Conservation (phyloP, 2,329 filamentous ascomycete genomes). For the Plectosphaerella sp. region DNA sequence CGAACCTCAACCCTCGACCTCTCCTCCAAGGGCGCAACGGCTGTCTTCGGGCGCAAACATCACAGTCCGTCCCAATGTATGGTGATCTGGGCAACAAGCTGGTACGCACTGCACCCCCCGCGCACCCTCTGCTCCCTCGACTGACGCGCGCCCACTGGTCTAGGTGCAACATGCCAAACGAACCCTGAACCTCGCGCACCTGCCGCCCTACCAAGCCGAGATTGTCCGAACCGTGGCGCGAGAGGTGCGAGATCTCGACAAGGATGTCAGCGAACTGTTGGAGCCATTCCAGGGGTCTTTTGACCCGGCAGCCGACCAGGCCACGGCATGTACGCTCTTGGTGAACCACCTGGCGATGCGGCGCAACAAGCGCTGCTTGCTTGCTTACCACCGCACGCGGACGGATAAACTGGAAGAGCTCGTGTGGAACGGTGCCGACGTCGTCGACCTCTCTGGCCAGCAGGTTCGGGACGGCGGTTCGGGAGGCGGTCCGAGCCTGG, state of each 20-base stretch:
- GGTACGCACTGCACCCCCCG: slow-evolving; percentile 37
- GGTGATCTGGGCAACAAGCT: slow-evolving; percentile 84
- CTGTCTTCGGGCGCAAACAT: too few species aligned
- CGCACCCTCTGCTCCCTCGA: slow-evolving; percentile 5
- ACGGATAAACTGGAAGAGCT: slow-evolving; percentile 90
- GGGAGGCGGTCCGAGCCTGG: slow-evolving; percentile 21
- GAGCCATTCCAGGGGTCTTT: slow-evolving; percentile 82
- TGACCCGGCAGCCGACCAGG: slow-evolving; percentile 77
- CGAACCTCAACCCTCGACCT: too few species aligned
- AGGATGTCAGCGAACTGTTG: slow-evolving; percentile 74
- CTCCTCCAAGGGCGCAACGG: too few species aligned
- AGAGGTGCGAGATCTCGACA: slow-evolving; percentile 90
- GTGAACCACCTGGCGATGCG: slow-evolving; percentile 95
- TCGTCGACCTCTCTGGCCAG: slow-evolving; percentile 65
- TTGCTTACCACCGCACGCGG: slow-evolving; percentile 89
- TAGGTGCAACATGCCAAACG: slow-evolving; percentile 95
- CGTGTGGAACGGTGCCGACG: slow-evolving; percentile 85
- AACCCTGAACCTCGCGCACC: slow-evolving; percentile 77
- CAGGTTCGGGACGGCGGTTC: slow-evolving; percentile 38
- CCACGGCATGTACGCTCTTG: slow-evolving; percentile 80
- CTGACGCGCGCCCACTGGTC: slow-evolving; percentile 9
- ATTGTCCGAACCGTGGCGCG: slow-evolving; percentile 81
- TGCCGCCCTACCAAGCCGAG: slow-evolving; percentile 91
- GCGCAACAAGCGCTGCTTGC: slow-evolving; percentile 89
- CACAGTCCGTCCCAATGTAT: slow-evolving; percentile 57